Evolutionary conservation across 352 stramenopile species (phyloP), one percentile per base, ranked within the genome.

Genomic region (Vaucheria bursata): DNA sequence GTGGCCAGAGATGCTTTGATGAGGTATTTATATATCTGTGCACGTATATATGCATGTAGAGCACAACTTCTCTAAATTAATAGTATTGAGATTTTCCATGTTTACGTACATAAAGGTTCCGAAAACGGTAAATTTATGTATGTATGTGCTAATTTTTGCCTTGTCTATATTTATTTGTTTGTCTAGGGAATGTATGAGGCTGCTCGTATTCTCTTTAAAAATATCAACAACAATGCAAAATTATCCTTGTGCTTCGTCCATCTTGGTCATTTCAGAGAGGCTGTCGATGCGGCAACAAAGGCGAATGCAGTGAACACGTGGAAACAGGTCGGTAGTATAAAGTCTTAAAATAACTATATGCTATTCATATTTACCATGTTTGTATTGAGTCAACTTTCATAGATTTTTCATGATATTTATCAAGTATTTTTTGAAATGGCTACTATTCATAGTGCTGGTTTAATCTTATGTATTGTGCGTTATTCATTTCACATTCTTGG

Each of bases 221-320:
- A 97, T 86, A 98, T 99, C 87, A 98, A 98, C 91, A 99, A 99
- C 91, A 99, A 99, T 87, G 97, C 96, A 35, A 99, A 99, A 89
- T 89, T 99, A 65, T 96, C 97, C 35, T 95, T 98, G 78, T 99
- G 95, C 88, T 97, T 97, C 85, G 95, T 99, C 74, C 92, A 97
- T 84, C 89, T 99, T 18, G 92, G 94, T 73, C 96, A 99, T 86
- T 99, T 98, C 89, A 89, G 95, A 73, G 96, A 99, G 85, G 97
- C 97, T 68, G 96, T 99, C 80, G 93, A 98, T 77, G 95, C 96
- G 3, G 97, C 97, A 0, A 97, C 92, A 0, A 98, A 99, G 89
- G 97, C 97, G 0, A 99, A 99, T 90, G 93, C 89, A 50, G 93
- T 99, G 53, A 96, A 94, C 45, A 99, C 97, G 64, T 99, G 96